Evolutionary conservation across 2,329 filamentous ascomycete genomes (phyloP).

Genomic region (Pseudocercospora eumusae): DNA sequence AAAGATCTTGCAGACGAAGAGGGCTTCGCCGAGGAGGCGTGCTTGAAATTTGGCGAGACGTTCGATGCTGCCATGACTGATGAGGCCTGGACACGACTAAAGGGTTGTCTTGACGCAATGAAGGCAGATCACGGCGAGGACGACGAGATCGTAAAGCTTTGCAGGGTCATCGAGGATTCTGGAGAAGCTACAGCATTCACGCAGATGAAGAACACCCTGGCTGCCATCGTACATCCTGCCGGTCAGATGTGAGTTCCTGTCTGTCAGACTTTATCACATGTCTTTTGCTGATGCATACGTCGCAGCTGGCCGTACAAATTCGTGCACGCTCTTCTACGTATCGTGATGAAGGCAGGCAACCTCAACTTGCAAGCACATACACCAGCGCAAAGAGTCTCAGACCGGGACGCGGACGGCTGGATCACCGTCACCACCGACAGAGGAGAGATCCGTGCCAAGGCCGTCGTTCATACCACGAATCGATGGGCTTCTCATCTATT

Average conservation of each 20-base stretch:
- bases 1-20: slow-evolving; percentile 25
- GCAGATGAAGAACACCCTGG: slow-evolving; percentile 38
- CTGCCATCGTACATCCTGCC: slow-evolving; percentile 36
- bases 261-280: not conserved
- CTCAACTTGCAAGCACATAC: slow-evolving; percentile 37
- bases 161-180: slow-evolving; percentile 29
- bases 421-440: slow-evolving; percentile 30
- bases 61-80: slow-evolving; percentile 41
- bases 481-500: slow-evolving; percentile 32
- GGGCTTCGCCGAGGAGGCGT: slow-evolving; percentile 36
- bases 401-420: slow-evolving; percentile 31
- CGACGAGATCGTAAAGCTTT: slow-evolving; percentile 34
- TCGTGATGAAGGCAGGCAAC: slow-evolving; percentile 22
- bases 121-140: slow-evolving; percentile 35
- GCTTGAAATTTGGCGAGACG: slow-evolving; percentile 38
- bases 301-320: slow-evolving; percentile 33
- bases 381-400: slow-evolving; percentile 30
- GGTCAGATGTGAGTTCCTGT: slow-evolving; percentile 29
- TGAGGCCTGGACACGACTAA: slow-evolving; percentile 37
- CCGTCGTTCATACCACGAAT: slow-evolving; percentile 31
- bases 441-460: slow-evolving; percentile 23
- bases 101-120: slow-evolving; percentile 35
- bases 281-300: slow-evolving; percentile 8
- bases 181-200: slow-evolving; percentile 36
- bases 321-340: slow-evolving; percentile 31